These are phyloP conservation scores for Carex kokanica DNA, from an alignment of 176 grass and related monocot species.

Conservation along the genomic window DNA sequence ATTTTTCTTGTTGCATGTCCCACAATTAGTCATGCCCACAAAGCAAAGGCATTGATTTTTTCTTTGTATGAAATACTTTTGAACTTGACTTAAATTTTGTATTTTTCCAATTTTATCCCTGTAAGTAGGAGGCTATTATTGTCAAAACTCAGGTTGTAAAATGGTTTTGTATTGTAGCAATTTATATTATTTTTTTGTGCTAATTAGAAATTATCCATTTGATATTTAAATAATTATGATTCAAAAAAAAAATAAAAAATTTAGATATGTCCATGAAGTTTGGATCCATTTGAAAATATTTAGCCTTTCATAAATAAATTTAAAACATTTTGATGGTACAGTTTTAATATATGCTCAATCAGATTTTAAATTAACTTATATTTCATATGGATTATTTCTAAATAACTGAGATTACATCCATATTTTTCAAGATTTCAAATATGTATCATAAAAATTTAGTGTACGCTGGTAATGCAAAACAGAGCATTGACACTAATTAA, in stretches of 20 bases:
- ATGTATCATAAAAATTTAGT: not conserved
- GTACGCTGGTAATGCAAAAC: not conserved
- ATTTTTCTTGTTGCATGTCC: not conserved
- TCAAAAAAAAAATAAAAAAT: not conserved
- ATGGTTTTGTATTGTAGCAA: no score
- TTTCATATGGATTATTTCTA: not conserved
- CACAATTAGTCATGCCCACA: not conserved
- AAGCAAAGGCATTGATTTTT: not conserved
- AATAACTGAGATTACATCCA: not conserved
- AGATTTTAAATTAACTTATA: not conserved
- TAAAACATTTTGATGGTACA: no score
- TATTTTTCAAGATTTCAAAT: not conserved
- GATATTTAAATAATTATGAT: no score
- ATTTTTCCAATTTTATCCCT: not conserved
- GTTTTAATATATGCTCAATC: no score
- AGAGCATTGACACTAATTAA: no score
- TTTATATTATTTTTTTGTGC: not conserved
- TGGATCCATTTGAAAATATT: not conserved
- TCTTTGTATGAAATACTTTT: not conserved
- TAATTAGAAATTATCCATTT: not conserved
- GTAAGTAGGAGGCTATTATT: not conserved
- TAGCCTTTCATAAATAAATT: not conserved
- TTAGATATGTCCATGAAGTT: not conserved
- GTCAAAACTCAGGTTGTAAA: no score
- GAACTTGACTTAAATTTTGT: not conserved